Evolutionary conservation across 1,139 yeast genomes (phyloP), one percentile per base, ranked within the genome.

Genomic region (Debaryomyces sp.): DNA sequence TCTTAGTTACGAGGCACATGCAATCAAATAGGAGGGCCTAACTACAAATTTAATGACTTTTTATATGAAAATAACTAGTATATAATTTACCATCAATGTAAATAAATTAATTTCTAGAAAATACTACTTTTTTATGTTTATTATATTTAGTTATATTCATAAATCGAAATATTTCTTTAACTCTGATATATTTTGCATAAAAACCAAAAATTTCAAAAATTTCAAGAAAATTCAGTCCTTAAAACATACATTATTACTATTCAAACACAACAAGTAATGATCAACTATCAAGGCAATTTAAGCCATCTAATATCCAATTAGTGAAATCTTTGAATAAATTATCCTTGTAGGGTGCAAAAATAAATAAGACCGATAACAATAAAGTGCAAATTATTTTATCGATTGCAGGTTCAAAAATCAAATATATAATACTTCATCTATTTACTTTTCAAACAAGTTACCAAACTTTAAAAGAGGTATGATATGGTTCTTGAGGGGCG

Each of bases 1-100:
- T 43, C 64, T 82, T 43, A 67, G 75, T 53, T 43, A 39, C 15
- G 42, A 47, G 15, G 48, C 59, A 6, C 59, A 57, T 45, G 35
- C 18, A 17, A 5, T 32, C 9, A 12, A 10, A 18, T 18, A 27
- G 13, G 30, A 27, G 3, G 30, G 12, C n/a, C 30, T n/a, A 27
- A 27, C 5, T 5, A n/a, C 30, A 27, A 12, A 12, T 18, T 18
- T 18, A 18, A 18, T 18, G 21, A 18, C 5, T 18, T 18, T 18
- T 18, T 18, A 18, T 18, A 18, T 18, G 21, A 18, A 4, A 18
- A 18, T 18, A 18, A 18, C 21, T 18, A 18, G 21, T 18, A 18
- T 2, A 18, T 18, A 18, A 18, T 18, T 18, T 18, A 18, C 1
- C 3, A 18, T 18, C 4, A 3, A 18, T 18, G 4, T 18, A 18